Percentiles rank a stretch among this genome's conserved stretches.
Conservation (phyloP, 1,284 basidiomycete species). For the Leccinum angustisporum region DNA sequence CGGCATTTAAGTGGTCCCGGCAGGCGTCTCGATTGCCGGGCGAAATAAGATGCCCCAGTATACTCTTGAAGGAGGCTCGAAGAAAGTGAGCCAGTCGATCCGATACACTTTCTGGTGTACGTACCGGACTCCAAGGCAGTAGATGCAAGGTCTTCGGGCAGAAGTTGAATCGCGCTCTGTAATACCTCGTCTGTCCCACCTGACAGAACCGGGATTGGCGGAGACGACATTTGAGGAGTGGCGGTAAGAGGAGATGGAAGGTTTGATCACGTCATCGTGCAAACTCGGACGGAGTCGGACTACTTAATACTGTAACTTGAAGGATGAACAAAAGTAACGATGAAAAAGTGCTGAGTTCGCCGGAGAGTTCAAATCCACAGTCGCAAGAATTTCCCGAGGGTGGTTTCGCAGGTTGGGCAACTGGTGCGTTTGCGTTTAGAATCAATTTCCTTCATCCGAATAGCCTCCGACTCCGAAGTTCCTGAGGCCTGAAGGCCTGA, state of each 20-base stretch:
- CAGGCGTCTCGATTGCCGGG: neutral
- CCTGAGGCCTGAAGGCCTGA: too few relatives aligned
- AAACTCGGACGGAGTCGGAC: neutral
- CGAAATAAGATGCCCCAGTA: neutral
- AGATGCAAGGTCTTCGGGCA: neutral
- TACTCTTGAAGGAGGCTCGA: neutral
- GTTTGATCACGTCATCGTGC: neutral
- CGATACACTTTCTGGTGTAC: neutral
- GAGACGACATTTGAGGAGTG: neutral
- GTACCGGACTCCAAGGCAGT: neutral
- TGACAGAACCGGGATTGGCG: neutral
- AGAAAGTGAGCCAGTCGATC: neutral
- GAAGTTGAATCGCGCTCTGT: neutral
- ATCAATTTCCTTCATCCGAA: neutral
- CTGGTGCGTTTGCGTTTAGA: constrained; percentile 30
- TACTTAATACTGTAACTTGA: neutral
- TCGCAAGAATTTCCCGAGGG: constrained; percentile 27
- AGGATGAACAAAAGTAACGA: neutral
- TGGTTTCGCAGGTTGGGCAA: constrained; percentile 31
- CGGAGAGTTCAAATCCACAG: neutral
- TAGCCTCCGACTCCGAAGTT: neutral
- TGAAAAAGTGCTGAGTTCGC: neutral
- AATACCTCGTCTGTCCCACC: neutral
- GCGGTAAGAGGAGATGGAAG: too few relatives aligned
- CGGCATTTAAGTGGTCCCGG: neutral